These are phyloP conservation scores for Gyrodon lividus DNA, from an alignment of 768 basidiomycete species.

Conservation along the genomic window DNA sequence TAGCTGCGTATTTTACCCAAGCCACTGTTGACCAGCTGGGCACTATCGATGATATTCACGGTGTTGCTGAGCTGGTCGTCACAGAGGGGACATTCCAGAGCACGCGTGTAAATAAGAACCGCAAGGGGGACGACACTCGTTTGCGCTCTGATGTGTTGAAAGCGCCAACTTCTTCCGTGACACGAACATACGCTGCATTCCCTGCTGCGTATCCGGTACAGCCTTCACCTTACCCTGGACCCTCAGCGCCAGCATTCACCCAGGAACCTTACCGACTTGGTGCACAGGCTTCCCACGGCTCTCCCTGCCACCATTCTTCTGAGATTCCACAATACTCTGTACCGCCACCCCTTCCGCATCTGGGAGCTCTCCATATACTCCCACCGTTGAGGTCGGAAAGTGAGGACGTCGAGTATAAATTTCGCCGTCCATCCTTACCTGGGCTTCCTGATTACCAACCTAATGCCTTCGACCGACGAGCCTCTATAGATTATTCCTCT, in stretches of 20 bases:
- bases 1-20: conserved; percentile 85
- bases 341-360: conserved; percentile 23
- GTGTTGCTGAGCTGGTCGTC: conserved; percentile 57
- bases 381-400: conserved; percentile 26
- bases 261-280: conserved; percentile 25
- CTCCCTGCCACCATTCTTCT: conserved; percentile 17
- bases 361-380: conserved; percentile 22
- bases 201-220: conserved; percentile 33
- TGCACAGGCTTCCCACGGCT: conserved; percentile 23
- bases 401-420: conserved; percentile 32
- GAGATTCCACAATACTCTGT: conserved; percentile 30
- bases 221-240: conserved; percentile 22
- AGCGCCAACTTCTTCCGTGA: conserved; percentile 27
- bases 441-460: conserved; percentile 10
- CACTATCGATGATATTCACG: conserved; percentile 66
- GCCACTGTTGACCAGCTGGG: conserved; percentile 67
- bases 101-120: conserved; percentile 55
- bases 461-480: conserved; percentile 4
- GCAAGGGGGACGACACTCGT: conserved; percentile 42
- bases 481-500: conserved; percentile 7
- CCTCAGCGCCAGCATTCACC: conserved; percentile 18
- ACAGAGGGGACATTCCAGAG: conserved; percentile 69
- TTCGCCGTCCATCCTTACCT: conserved; percentile 32
- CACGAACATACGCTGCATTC: conserved; percentile 44
- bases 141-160: conserved; percentile 32